Conservation (phyloP, 257 asterid genomes). For the Apocynum venetum region DNA sequence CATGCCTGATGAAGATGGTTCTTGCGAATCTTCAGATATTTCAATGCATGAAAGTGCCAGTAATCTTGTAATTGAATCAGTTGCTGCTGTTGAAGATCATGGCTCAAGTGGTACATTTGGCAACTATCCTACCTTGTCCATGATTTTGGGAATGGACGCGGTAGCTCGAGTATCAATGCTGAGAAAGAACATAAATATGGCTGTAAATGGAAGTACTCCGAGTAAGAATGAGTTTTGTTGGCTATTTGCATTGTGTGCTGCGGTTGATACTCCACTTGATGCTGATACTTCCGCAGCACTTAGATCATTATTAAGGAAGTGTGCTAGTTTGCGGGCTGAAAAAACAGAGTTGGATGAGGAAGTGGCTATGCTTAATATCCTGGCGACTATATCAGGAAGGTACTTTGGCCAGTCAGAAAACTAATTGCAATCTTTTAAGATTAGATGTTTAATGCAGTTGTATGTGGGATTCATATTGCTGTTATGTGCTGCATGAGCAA, state of each 20-base stretch:
- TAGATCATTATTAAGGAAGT: constrained; percentile 71
- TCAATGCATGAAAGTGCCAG: not conserved
- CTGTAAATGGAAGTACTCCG: constrained; percentile 39
- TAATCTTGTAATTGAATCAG: not conserved
- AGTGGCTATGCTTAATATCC: constrained; percentile 63
- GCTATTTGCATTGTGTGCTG: constrained; percentile 77
- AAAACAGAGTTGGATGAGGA: constrained; percentile 61
- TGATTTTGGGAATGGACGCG: constrained; percentile 53
- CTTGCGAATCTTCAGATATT: not conserved
- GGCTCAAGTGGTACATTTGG: constrained; percentile 13
- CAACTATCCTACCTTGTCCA: constrained; percentile 54
- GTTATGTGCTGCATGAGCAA: no score
- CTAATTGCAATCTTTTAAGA: constrained; percentile 2
- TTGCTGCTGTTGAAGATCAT: constrained; percentile 4
- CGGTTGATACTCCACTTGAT: constrained; percentile 72
- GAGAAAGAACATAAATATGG: constrained; percentile 47
- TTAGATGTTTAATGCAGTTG: no score
- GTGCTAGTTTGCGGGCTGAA: constrained; percentile 74
- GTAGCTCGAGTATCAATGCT: constrained; percentile 67
- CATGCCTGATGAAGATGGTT: constrained; percentile 1
- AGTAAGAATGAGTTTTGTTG: constrained; percentile 52
- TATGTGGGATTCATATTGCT: no score
- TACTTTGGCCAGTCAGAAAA: constrained; percentile 82
- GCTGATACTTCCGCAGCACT: constrained; percentile 77
- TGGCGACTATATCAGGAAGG: constrained; percentile 65